Evolutionary conservation across 2,329 filamentous ascomycete genomes (phyloP).

Genomic region (Cucurbitaria berberidis): DNA sequence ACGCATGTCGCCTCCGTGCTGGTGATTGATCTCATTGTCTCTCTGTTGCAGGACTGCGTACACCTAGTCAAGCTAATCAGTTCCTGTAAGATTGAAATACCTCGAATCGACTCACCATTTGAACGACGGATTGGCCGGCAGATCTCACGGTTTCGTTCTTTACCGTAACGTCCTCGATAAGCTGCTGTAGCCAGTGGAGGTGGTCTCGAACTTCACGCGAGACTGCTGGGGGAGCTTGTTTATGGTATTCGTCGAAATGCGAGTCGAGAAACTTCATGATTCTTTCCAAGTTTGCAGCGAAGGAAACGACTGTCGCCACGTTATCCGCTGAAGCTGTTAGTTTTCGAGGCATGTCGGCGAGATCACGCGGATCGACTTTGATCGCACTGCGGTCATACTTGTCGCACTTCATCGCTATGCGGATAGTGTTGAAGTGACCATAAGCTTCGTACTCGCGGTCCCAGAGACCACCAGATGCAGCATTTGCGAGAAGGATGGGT

Average conservation of each 20-base stretch:
- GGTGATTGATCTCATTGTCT: slow-evolving; percentile 23
- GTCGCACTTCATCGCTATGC: slow-evolving; percentile 1
- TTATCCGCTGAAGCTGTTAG: slow-evolving; percentile 1
- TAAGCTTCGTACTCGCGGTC: slow-evolving; percentile 2
- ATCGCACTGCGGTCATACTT: not conserved
- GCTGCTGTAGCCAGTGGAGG: not conserved
- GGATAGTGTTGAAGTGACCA: slow-evolving; percentile 1
- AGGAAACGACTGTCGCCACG: not conserved
- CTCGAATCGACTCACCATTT: not conserved
- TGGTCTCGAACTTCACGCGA: not conserved
- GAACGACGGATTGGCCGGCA: slow-evolving; percentile 1
- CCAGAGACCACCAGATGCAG: not conserved
- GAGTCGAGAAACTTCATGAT: not conserved
- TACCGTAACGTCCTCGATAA: not conserved
- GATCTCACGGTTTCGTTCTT: slow-evolving; percentile 1
- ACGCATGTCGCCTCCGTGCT: slow-evolving; percentile 29
- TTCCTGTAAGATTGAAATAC: too few relatives aligned
- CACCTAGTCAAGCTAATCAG: slow-evolving; percentile 5
- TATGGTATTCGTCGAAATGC: not conserved
- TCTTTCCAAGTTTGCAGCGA: not conserved
- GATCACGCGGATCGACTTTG: not conserved
- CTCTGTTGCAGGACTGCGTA: slow-evolving; percentile 29
- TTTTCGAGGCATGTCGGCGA: not conserved
- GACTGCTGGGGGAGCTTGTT: not conserved
- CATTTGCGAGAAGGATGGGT: not conserved